Percentiles rank a stretch among this genome's conserved stretches.
These are phyloP conservation scores for Xerocomellus dryophilus DNA, from an alignment of 768 basidiomycete genomes.

Conservation along the genomic window DNA sequence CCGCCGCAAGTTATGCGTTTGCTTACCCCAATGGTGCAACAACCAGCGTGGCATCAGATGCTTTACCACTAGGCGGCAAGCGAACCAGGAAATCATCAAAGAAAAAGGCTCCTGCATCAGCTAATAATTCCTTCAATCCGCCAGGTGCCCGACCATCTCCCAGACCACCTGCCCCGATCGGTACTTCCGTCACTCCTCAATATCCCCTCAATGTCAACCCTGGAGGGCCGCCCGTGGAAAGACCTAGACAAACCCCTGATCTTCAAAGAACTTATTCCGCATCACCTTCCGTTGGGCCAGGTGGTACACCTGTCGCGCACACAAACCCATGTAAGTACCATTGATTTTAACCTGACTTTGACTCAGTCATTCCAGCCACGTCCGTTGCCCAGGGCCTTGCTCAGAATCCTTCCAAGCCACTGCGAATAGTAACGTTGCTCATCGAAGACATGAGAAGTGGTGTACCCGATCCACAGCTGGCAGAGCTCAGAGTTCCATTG, in stretches of 20 bases:
- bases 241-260: neutral
- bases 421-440: slow-evolving; percentile 62
- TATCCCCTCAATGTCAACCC: slow-evolving; percentile 2
- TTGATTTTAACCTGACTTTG: neutral
- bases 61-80: neutral
- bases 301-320: slow-evolving; percentile 22
- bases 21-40: neutral
- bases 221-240: neutral
- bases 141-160: slow-evolving; percentile 7
- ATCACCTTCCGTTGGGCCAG: neutral
- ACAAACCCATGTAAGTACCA: slow-evolving; percentile 35
- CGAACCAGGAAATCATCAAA: slow-evolving; percentile 16
- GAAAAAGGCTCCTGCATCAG: neutral
- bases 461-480: slow-evolving; percentile 53
- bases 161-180: slow-evolving; percentile 1
- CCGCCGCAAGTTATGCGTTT: slow-evolving; percentile 1
- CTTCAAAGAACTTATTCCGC: neutral
- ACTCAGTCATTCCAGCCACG: slow-evolving; percentile 15
- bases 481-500: slow-evolving; percentile 64
- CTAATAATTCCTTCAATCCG: neutral
- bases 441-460: slow-evolving; percentile 62
- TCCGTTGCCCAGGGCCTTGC: slow-evolving; percentile 8
- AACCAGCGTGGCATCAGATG: neutral
- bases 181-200: neutral
- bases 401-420: slow-evolving; percentile 15